phyloP scores from a whole-genome alignment of 2,329 filamentous ascomycete species.

The Xylariaceae sp. region DNA sequence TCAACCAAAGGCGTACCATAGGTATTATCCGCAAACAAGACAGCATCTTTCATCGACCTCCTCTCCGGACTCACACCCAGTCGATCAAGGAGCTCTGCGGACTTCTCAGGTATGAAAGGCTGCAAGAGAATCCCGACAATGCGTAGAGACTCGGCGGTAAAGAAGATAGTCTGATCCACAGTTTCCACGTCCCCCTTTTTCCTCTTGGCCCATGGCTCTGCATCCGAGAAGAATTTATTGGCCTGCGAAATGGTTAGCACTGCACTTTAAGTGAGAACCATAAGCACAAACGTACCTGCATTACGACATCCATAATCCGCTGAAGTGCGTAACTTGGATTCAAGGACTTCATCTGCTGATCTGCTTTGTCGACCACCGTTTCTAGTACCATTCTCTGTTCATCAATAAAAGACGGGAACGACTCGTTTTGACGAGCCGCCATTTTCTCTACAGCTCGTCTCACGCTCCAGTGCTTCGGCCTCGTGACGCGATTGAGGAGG shows the following conservation, averaged over 20 bases:
- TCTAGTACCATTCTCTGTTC: constrained; percentile 39
- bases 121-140: constrained; percentile 81
- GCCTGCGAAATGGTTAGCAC: constrained; percentile 42
- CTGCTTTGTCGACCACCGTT: constrained; percentile 38
- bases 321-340: constrained; percentile 64
- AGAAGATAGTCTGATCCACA: constrained; percentile 62
- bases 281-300: constrained; percentile 43
- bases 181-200: constrained; percentile 34
- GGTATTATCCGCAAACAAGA: constrained; percentile 57
- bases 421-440: neutral
- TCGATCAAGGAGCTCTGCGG: constrained; percentile 67
- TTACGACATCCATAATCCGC: constrained; percentile 58
- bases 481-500: constrained; percentile 65
- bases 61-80: constrained; percentile 64
- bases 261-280: neutral
- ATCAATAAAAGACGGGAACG: constrained; percentile 24
- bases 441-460: constrained; percentile 49
- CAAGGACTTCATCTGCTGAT: constrained; percentile 57
- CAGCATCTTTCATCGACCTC: constrained; percentile 61
- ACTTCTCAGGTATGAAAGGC: constrained; percentile 83
- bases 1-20: constrained; percentile 57
- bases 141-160: constrained; percentile 71
- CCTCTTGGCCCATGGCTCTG: constrained; percentile 64
- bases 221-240: constrained; percentile 62
- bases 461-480: constrained; percentile 66